Base-by-base conservation (phyloP, 2,329 filamentous ascomycete genomes). In the Beauveria asiatica region DNA sequence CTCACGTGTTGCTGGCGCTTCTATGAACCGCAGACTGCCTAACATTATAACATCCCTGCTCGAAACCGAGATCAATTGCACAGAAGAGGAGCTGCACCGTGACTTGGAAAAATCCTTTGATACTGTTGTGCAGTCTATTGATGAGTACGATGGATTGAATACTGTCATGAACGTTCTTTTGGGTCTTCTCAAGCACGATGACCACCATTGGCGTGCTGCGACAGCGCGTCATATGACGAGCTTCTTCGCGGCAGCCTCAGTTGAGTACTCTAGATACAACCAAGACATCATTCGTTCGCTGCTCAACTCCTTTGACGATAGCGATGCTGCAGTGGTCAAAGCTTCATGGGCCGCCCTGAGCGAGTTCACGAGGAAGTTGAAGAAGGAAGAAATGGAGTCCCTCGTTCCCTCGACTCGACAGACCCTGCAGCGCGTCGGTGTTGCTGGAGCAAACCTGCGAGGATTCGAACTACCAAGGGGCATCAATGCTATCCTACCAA, bases 301-400 rank as follows among this genome's bases (percentile, higher is more conserved):
- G 57, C 84, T 99, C 60, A 89, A 96, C 65, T 92, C 91, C 0
- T 99, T 99, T 70, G 92, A 94, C 68, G 94, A 99, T 68, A 75
- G 84, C 57, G 94, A 97, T 69, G 74, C 76, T 63, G 85, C 87
- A 23, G 93, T 97, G 4, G 88, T 97, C 68, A 95, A 95, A 77
- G 83, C 90, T 49, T 86, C 93, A 23, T 97, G 92, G 92, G 81
- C 85, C 59, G 93, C 92, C 6, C 82, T 99, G 62, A 91, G 78
- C 67, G 89, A 90, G 61, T 88, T 99, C 67, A 97, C 92, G 50
- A 92, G 92, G 72, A 88, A 86, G 67, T 82, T 99, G 63, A 88
- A 87, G 70, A 99, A 99, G 74, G 95, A 99, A 71, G 93, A 97
- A 75, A 97, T 99, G 94, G 95, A 99, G 70, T 86, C 88, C 0